phyloP scores from a whole-genome alignment of 2,329 filamentous ascomycete species.

The Bisporella sp. region DNA sequence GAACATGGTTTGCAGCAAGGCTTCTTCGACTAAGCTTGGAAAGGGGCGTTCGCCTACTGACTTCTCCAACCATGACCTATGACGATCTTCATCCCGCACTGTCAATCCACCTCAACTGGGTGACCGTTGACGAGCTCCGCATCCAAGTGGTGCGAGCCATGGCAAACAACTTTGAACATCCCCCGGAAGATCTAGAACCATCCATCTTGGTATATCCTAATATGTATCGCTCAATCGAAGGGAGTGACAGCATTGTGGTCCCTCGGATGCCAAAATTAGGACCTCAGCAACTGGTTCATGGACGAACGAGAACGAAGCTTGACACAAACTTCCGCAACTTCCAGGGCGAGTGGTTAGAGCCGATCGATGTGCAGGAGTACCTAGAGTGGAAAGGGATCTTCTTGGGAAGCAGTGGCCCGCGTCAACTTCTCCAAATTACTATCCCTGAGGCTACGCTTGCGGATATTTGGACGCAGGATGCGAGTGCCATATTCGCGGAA shows the following conservation, averaged over 20 bases:
- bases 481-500: background rate
- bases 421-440: background rate
- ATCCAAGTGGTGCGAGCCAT: too few relatives aligned
- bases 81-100: conserved; percentile 1
- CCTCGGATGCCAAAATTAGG: background rate
- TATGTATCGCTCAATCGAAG: background rate
- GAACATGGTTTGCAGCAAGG: background rate
- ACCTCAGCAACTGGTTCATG: background rate
- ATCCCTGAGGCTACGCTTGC: background rate
- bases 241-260: background rate
- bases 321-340: background rate
- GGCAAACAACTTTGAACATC: too few relatives aligned
- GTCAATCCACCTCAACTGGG: background rate
- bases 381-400: conserved; percentile 1
- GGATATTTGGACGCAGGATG: background rate
- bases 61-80: background rate
- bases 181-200: too few relatives aligned
- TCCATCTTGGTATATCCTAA: background rate
- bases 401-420: background rate
- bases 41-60: background rate
- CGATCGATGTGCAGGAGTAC: conserved; percentile 1
- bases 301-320: conserved; percentile 1
- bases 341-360: conserved; percentile 2
- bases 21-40: background rate
- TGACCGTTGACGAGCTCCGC: background rate